Conservation (phyloP, 495 filamentous ascomycete genomes). For the Penicillium coffeae region DNA sequence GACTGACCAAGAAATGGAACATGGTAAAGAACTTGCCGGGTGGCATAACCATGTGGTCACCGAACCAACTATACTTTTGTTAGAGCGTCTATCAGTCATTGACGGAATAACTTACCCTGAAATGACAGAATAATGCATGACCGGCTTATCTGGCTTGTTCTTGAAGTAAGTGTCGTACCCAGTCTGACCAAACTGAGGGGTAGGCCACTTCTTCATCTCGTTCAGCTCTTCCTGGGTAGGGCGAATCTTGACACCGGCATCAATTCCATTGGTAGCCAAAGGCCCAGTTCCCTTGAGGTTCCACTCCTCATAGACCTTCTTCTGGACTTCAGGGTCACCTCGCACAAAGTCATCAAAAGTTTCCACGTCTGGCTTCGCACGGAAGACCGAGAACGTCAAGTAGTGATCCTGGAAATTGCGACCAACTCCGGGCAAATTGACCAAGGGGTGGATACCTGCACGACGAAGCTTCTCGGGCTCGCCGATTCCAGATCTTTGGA, state of each 20-base stretch:
- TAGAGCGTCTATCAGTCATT: background rate
- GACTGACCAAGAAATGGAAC: conserved; percentile 70
- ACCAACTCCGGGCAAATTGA: conserved; percentile 78
- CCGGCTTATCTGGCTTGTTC: conserved; percentile 79
- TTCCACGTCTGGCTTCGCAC: conserved; percentile 74
- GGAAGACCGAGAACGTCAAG: conserved; percentile 70
- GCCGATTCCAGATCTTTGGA: conserved; percentile 68
- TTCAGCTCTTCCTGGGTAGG: conserved; percentile 67
- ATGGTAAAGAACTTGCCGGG: conserved; percentile 82
- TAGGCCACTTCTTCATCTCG: conserved; percentile 62
- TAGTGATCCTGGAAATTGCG: conserved; percentile 86
- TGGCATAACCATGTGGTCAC: conserved; percentile 71
- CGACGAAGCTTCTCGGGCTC: conserved; percentile 70
- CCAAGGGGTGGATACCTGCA: conserved; percentile 65
- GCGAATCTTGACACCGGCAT: conserved; percentile 76
- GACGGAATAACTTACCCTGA: conserved; percentile 42
- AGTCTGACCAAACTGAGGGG: conserved; percentile 55
- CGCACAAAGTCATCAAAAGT: conserved; percentile 79
- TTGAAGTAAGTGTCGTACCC: conserved; percentile 84
- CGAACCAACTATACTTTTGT: conserved; percentile 30
- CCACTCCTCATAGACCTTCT: conserved; percentile 70
- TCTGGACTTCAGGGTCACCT: conserved; percentile 66
- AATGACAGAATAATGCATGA: conserved; percentile 77
- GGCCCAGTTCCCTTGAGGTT: conserved; percentile 75
- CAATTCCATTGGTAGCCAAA: conserved; percentile 79